phyloP scores from a whole-genome alignment of 164 flowering plant genomes.

The Echeveria elegans region DNA sequence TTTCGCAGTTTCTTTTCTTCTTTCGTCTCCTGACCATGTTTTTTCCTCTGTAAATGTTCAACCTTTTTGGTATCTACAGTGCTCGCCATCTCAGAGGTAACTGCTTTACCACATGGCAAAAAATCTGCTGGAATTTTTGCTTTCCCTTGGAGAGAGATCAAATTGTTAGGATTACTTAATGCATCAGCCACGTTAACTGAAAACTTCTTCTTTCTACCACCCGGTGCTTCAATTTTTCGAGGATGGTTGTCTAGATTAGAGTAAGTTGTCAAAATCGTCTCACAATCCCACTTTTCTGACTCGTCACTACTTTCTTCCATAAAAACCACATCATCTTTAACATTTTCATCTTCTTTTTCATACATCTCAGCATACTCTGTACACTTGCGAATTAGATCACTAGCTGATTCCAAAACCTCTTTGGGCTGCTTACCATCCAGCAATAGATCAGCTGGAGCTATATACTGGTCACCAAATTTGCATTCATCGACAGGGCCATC shows the following conservation, averaged over 20 bases:
- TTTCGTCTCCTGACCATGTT: slow-evolving; percentile 61
- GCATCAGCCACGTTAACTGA: slow-evolving; percentile 32
- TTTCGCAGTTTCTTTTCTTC: slow-evolving; percentile 94
- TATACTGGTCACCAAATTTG: slow-evolving; percentile 39
- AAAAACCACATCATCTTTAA: slow-evolving; percentile 23
- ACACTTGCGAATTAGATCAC: slow-evolving; percentile 50
- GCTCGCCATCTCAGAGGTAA: slow-evolving; percentile 26
- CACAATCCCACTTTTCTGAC: slow-evolving; percentile 85
- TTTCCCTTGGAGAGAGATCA: slow-evolving; percentile 70
- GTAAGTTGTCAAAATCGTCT: slow-evolving; percentile 75
- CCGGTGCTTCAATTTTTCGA: slow-evolving; percentile 72
- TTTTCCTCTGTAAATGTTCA: slow-evolving; percentile 37
- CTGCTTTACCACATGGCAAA: slow-evolving; percentile 42
- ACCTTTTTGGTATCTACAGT: slow-evolving; percentile 12
- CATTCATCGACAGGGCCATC: slow-evolving; percentile 30
- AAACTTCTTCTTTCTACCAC: slow-evolving; percentile 44
- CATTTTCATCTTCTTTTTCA: slow-evolving; percentile 37
- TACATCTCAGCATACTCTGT: slow-evolving; percentile 74
- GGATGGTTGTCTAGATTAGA: slow-evolving; percentile 97
- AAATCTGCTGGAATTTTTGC: slow-evolving; percentile 71
- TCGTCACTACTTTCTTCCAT: slow-evolving; percentile 82
- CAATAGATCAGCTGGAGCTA: slow-evolving; percentile 55
- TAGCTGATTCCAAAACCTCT: slow-evolving; percentile 29
- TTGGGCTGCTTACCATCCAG: slow-evolving; percentile 18
- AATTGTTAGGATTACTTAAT: slow-evolving; percentile 18